These are phyloP conservation scores for Ascochyta clinopodiicola DNA, from an alignment of 2,329 filamentous ascomycete species.

Conservation along the genomic window DNA sequence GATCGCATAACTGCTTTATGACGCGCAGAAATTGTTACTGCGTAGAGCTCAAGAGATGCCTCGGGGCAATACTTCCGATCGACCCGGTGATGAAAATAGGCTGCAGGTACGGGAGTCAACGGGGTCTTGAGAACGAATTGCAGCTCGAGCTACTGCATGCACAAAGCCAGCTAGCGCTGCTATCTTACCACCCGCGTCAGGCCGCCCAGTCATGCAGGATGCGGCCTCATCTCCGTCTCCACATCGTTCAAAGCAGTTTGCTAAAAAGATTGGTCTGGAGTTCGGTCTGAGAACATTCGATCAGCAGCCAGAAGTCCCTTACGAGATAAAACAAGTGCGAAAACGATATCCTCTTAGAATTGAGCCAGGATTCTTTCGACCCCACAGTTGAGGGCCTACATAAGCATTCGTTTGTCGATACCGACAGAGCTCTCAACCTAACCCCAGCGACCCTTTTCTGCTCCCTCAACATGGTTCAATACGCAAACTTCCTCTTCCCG, in stretches of 20 bases:
- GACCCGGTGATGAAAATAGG: neutral
- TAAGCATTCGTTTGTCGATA: neutral
- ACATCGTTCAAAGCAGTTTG: neutral
- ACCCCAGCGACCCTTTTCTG: too few relatives aligned
- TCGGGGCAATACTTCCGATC: too few relatives aligned
- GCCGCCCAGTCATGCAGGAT: neutral
- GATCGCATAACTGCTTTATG: too few relatives aligned
- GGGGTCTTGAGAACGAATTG: neutral
- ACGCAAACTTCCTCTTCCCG: constrained; percentile 18
- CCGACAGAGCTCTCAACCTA: neutral
- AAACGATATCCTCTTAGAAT: neutral
- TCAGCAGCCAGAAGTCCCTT: neutral
- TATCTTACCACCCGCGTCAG: neutral
- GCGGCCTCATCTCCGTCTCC: neutral
- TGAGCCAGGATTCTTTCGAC: neutral
- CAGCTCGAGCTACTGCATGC: neutral
- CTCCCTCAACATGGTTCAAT: constrained; percentile 8
- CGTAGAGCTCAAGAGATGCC: too few relatives aligned
- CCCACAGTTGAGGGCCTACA: neutral
- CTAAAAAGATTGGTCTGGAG: neutral
- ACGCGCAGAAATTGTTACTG: too few relatives aligned
- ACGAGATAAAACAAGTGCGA: neutral
- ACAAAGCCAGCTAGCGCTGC: neutral
- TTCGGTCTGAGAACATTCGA: neutral
- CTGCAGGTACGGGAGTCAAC: constrained; percentile 1